Evolutionary conservation across 2,329 filamentous ascomycete genomes (phyloP).

Genomic region (Cadophora gregata): DNA sequence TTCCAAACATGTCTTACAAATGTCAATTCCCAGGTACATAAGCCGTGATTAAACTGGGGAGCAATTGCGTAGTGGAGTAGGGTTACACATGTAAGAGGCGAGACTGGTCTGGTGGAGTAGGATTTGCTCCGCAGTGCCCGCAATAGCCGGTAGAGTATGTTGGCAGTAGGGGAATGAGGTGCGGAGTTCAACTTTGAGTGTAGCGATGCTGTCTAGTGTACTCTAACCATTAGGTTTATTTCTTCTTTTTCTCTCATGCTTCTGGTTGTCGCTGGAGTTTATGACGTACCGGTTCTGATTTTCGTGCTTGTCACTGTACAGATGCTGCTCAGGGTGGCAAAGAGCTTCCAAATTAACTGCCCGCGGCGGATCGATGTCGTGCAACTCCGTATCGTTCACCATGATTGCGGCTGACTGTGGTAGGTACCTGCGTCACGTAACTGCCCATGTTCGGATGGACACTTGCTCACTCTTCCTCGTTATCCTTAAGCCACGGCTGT

Average conservation of each 20-base stretch:
- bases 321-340: neutral
- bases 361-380: neutral
- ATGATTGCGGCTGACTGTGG: neutral
- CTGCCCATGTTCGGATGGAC: neutral
- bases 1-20: neutral
- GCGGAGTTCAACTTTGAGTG: neutral
- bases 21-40: neutral
- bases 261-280: neutral
- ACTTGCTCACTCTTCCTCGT: neutral
- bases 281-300: neutral
- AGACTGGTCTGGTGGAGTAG: neutral
- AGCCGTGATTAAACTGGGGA: constrained; percentile 7
- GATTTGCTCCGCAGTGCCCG: constrained; percentile 7
- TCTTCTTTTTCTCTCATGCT: no score
- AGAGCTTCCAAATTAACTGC: neutral
- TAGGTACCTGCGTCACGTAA: neutral
- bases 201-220: no score
- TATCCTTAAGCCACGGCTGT: neutral
- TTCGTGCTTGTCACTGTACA: neutral
- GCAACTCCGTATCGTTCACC: neutral
- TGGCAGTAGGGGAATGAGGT: neutral
- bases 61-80: neutral
- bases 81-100: neutral
- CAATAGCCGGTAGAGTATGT: neutral
- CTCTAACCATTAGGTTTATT: no score